A percentile compares a stretch with the other conserved stretches of the same genome.
phyloP scores from a whole-genome alignment of 1,284 basidiomycete species.

The Malassezia psittaci region DNA sequence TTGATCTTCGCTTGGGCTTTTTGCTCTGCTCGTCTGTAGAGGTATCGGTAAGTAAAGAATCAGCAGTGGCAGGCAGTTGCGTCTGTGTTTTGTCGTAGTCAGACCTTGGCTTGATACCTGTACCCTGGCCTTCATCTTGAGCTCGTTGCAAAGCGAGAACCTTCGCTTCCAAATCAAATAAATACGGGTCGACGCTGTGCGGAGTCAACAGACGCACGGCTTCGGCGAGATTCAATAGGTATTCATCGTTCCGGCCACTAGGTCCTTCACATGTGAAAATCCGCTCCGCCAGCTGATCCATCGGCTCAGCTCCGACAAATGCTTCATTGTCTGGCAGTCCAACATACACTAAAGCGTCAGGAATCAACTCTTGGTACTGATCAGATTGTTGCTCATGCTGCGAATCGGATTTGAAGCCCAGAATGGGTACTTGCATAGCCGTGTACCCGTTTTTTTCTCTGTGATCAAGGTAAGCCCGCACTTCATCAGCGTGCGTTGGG shows the following conservation, averaged over 20 bases:
- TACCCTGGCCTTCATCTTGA: conserved; percentile 10
- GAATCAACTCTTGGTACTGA: conserved; percentile 51
- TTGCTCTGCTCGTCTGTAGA: not conserved
- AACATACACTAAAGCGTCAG: conserved; percentile 60
- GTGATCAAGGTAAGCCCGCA: conserved; percentile 70
- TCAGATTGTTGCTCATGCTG: not conserved
- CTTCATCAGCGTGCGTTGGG: conserved; percentile 61
- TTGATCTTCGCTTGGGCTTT: not conserved
- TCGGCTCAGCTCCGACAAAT: conserved; percentile 68
- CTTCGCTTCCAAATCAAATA: conserved; percentile 61
- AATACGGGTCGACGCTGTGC: conserved; percentile 63
- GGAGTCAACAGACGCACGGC: conserved; percentile 63
- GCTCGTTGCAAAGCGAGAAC: conserved; percentile 21
- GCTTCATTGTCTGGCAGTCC: conserved; percentile 67
- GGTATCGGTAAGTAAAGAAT: too few relatives aligned
- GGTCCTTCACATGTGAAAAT: conserved; percentile 69
- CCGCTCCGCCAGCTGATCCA: conserved; percentile 58
- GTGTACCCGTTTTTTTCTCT: conserved; percentile 61
- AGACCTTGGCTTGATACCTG: not conserved
- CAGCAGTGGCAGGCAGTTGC: not conserved
- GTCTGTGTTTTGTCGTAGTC: not conserved
- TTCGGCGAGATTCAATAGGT: conserved; percentile 62
- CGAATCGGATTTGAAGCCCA: conserved; percentile 3
- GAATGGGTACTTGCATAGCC: conserved; percentile 27
- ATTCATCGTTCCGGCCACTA: conserved; percentile 73